Percentiles rank a stretch among this genome's conserved stretches.
phyloP scores from a whole-genome alignment of 2,329 filamentous ascomycete species.

The Biscogniauxia sp. region DNA sequence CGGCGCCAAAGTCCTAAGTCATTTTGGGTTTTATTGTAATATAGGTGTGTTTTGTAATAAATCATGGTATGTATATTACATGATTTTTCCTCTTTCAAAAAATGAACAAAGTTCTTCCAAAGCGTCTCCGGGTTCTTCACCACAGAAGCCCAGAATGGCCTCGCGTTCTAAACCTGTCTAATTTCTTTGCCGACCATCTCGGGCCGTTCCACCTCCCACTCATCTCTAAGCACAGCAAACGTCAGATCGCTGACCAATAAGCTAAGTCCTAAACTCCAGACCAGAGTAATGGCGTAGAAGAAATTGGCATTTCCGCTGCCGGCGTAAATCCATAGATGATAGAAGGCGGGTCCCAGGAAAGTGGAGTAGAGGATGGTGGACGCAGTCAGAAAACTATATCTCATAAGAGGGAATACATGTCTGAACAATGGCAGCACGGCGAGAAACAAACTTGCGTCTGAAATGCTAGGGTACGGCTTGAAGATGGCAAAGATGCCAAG shows the following conservation, averaged over 20 bases:
- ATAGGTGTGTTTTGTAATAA: background rate
- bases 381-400: constrained; percentile 85
- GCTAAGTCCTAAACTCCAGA: constrained; percentile 90
- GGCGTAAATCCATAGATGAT: constrained; percentile 97
- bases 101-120: background rate
- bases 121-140: background rate
- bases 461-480: constrained; percentile 93
- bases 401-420: constrained; percentile 91
- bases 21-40: background rate
- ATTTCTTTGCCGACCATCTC: constrained; percentile 88
- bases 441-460: constrained; percentile 84
- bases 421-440: constrained; percentile 79
- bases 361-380: constrained; percentile 83
- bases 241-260: constrained; percentile 83
- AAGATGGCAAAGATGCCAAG: constrained; percentile 91
- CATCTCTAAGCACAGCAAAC: constrained; percentile 85
- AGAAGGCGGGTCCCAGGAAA: constrained; percentile 89
- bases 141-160: no score
- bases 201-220: constrained; percentile 89
- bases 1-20: background rate
- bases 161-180: constrained; percentile 65
- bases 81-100: background rate
- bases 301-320: constrained; percentile 98
- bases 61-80: background rate
- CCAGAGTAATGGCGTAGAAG: constrained; percentile 98